A percentile compares a stretch with the other conserved stretches of the same genome.
phyloP scores from a whole-genome alignment of 2,329 filamentous ascomycete genomes.

The Purpureocillium lavendulum region DNA sequence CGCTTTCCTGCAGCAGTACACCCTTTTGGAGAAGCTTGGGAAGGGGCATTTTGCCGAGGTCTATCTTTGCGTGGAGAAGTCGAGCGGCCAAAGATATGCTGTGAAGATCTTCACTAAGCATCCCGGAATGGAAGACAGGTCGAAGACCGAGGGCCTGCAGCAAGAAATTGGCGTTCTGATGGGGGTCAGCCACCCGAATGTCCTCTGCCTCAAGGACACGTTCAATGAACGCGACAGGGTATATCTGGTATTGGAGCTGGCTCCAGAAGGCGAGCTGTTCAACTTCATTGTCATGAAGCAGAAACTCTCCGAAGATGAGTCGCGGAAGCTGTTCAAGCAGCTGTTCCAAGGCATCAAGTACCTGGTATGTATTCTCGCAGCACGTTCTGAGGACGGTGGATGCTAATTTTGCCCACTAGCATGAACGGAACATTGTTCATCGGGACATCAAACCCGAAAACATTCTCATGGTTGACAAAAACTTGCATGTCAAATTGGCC shows the following conservation, averaged over 20 bases:
- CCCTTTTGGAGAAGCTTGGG: constrained; percentile 73
- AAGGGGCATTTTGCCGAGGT: constrained; percentile 95
- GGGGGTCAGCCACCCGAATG: constrained; percentile 91
- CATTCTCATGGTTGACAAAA: constrained; percentile 78
- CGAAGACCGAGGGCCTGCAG: constrained; percentile 78
- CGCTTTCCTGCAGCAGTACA: constrained; percentile 80
- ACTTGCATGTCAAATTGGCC: constrained; percentile 81
- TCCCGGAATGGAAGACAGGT: constrained; percentile 70
- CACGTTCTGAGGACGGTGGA: neutral
- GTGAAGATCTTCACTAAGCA: constrained; percentile 93
- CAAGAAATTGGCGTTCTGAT: constrained; percentile 96
- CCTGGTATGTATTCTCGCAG: constrained; percentile 52
- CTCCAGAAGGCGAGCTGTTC: constrained; percentile 89
- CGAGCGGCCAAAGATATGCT: constrained; percentile 72
- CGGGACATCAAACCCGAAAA: constrained; percentile 98
- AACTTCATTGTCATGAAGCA: constrained; percentile 88
- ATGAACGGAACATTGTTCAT: constrained; percentile 95
- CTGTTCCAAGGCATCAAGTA: constrained; percentile 94
- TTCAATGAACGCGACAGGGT: constrained; percentile 89
- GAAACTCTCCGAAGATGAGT: constrained; percentile 76
- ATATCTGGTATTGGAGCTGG: constrained; percentile 85
- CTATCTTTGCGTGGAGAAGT: constrained; percentile 81
- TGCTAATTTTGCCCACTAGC: constrained; percentile 41
- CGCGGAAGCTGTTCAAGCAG: constrained; percentile 81
- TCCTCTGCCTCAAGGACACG: constrained; percentile 88